These are phyloP conservation scores for Acer yangbiense DNA, from an alignment of 345 rosid genomes.

Conservation along the genomic window DNA sequence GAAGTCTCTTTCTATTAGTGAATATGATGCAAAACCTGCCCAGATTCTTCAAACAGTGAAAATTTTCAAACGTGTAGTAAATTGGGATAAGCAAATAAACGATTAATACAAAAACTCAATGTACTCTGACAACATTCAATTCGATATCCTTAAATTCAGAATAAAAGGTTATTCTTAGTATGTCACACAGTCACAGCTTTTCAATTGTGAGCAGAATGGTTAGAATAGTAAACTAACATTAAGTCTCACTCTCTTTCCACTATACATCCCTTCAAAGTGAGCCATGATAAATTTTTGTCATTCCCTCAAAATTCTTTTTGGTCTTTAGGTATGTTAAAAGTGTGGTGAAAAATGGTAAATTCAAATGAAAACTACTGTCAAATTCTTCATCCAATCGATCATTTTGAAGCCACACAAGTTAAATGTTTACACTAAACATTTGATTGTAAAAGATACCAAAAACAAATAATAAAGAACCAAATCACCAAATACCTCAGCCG, in stretches of 20 bases:
- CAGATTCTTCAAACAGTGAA: background rate
- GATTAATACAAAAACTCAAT: background rate
- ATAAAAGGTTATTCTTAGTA: background rate
- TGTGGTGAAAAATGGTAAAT: too few species aligned
- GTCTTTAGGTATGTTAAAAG: background rate
- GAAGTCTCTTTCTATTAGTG: background rate
- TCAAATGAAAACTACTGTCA: too few species aligned
- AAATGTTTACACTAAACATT: background rate
- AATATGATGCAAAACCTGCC: background rate
- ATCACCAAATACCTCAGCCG: conserved; percentile 63
- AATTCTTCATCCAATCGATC: too few species aligned
- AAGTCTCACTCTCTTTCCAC: background rate
- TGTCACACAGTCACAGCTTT: background rate
- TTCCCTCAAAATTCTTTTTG: background rate
- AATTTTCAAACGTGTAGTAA: background rate
- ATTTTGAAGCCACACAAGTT: background rate
- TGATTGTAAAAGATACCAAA: background rate
- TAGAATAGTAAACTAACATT: background rate
- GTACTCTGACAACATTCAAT: background rate
- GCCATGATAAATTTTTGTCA: background rate
- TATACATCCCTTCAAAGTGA: background rate
- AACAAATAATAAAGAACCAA: background rate
- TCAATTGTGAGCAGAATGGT: background rate
- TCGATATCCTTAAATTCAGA: background rate
- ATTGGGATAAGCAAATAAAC: background rate